Conservation (phyloP, 345 rosid genomes). For the Ceriops decandra region DNA sequence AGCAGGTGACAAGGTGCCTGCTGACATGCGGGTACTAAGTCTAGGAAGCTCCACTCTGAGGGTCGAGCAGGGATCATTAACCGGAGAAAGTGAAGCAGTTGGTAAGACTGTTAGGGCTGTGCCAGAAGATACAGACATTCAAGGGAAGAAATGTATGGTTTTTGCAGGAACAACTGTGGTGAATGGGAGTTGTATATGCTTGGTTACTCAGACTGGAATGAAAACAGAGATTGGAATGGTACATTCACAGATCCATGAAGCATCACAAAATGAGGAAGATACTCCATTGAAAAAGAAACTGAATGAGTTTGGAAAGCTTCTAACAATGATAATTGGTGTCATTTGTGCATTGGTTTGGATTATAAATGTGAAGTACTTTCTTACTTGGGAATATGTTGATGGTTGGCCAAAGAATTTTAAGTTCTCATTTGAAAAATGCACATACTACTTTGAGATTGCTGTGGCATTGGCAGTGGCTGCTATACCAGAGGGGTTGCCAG, state of each 20-base stretch:
- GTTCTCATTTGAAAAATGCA: slow-evolving; percentile 95
- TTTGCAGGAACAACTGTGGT: slow-evolving; percentile 91
- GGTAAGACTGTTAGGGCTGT: slow-evolving; percentile 68
- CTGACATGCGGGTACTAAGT: slow-evolving; percentile 73
- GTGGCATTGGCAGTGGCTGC: slow-evolving; percentile 98
- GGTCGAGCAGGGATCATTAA: slow-evolving; percentile 84
- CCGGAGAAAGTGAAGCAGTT: slow-evolving; percentile 92
- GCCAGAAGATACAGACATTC: slow-evolving; percentile 65
- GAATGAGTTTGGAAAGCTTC: slow-evolving; percentile 79
- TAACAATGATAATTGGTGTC: slow-evolving; percentile 76
- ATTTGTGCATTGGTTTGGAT: slow-evolving; percentile 89
- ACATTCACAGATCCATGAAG: slow-evolving; percentile 93
- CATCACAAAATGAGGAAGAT: slow-evolving; percentile 76
- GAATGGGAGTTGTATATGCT: slow-evolving; percentile 74
- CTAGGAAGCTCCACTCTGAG: slow-evolving; percentile 76
- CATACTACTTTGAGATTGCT: slow-evolving; percentile 95
- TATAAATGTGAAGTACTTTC: slow-evolving; percentile 86
- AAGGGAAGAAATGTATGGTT: slow-evolving; percentile 82
- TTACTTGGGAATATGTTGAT: slow-evolving; percentile 86
- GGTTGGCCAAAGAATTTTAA: slow-evolving; percentile 86
- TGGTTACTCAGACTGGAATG: slow-evolving; percentile 84
- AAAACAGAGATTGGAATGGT: slow-evolving; percentile 82
- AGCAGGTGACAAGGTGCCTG: slow-evolving; percentile 92
- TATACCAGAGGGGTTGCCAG: slow-evolving; percentile 95
- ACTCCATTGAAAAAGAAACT: slow-evolving; percentile 92